A percentile compares a stretch with the other conserved stretches of the same genome.
Evolutionary conservation across 306 rosid genomes (phyloP).

Genomic region (Neltuma alba): DNA sequence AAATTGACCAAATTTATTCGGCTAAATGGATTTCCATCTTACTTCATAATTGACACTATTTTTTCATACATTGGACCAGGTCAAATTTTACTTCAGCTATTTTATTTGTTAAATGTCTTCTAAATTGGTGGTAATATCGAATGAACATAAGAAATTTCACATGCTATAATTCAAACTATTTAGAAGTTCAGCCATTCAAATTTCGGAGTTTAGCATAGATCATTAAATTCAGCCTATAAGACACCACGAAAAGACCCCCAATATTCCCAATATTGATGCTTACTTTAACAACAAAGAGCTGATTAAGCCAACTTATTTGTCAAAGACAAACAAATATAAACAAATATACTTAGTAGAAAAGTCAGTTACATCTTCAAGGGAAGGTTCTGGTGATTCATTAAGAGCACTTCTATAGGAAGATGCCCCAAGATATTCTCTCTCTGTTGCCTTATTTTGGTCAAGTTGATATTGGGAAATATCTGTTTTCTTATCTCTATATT

Average conservation of each 20-base stretch:
- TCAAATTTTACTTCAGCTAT: not conserved
- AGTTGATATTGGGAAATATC: not conserved
- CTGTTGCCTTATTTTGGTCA: not conserved
- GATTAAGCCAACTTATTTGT: not conserved
- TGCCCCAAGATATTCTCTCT: not conserved
- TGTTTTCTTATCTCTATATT: conserved; percentile 12
- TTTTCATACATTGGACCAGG: not conserved
- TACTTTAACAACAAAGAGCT: not conserved
- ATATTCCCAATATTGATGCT: not conserved
- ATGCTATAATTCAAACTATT: not conserved
- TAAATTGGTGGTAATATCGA: not conserved
- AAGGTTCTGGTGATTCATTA: not conserved
- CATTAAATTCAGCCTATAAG: not conserved
- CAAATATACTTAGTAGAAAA: not conserved
- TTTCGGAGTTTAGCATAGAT: not conserved
- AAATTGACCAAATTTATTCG: not conserved
- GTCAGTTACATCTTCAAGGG: conserved; percentile 25
- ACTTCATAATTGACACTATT: not conserved
- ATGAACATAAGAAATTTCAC: not conserved
- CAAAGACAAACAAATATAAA: not conserved
- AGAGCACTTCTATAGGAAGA: conserved; percentile 7
- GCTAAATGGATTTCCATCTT: not conserved
- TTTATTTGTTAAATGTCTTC: not conserved
- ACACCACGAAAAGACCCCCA: not conserved
- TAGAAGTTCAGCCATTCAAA: not conserved